Evolutionary conservation across 495 filamentous ascomycete genomes (phyloP).

Genomic region (Tuber borchii): DNA sequence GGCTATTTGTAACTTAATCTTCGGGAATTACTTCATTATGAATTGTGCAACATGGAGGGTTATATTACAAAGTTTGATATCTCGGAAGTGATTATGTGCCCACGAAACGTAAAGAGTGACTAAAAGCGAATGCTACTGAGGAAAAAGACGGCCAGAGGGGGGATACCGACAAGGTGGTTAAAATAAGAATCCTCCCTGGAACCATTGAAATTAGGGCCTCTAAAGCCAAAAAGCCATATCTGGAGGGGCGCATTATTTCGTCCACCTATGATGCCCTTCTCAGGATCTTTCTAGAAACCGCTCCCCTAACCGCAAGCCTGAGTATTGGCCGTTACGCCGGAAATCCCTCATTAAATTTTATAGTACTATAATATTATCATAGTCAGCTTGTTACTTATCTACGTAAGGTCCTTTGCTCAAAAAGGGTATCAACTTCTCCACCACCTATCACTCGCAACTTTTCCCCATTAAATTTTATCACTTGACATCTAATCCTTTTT

Average conservation of each 20-base stretch:
- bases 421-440: background rate
- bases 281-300: background rate
- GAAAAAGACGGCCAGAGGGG: background rate
- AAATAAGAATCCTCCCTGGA: background rate
- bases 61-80: background rate
- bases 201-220: background rate
- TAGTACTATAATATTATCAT: background rate
- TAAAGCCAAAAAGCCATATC: background rate
- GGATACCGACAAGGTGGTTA: background rate
- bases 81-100: background rate
- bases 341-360: background rate
- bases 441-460: background rate
- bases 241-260: background rate
- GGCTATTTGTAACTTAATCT: background rate
- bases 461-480: background rate
- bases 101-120: background rate
- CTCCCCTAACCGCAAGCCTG: background rate
- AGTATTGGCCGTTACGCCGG: background rate
- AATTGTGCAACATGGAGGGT: background rate
- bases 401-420: background rate
- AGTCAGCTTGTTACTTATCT: background rate
- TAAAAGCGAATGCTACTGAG: background rate
- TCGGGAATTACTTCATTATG: background rate
- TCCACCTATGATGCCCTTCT: background rate
- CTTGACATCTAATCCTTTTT: background rate